These are phyloP conservation scores for Linum tenue DNA, from an alignment of 345 rosid genomes.

Conservation along the genomic window DNA sequence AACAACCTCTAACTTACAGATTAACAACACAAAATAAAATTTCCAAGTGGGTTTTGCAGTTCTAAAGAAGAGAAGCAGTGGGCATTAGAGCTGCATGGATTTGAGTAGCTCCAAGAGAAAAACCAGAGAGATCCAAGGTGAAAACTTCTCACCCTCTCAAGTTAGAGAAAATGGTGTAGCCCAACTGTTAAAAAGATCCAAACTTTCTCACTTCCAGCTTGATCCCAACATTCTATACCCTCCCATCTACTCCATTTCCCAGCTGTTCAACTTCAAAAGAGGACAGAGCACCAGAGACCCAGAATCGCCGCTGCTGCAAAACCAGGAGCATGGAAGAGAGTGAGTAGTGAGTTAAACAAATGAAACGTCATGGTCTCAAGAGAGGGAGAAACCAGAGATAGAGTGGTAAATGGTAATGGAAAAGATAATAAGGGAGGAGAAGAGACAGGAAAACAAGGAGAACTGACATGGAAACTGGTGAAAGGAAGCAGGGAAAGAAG, in stretches of 20 bases:
- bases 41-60: background rate
- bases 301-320: background rate
- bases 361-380: background rate
- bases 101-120: too few relatives aligned
- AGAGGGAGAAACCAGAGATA: background rate
- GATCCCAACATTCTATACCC: background rate
- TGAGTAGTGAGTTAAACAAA: background rate
- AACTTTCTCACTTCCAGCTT: too few relatives aligned
- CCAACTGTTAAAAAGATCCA: too few relatives aligned
- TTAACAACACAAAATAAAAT: too few relatives aligned
- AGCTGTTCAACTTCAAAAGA: too few relatives aligned
- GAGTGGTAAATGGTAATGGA: background rate
- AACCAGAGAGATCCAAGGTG: background rate
- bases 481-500: conserved; percentile 14
- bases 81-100: too few relatives aligned
- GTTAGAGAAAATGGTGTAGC: background rate
- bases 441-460: conserved; percentile 6
- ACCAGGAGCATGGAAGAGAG: background rate
- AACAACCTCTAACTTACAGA: too few relatives aligned
- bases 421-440: background rate
- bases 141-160: background rate
- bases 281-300: background rate
- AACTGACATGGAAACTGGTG: conserved; percentile 23
- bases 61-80: too few relatives aligned
- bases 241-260: background rate